Evolutionary conservation across 331 rosid genomes (phyloP), one percentile per base, ranked within the genome.

Genomic region (Pyrus hybrid): DNA sequence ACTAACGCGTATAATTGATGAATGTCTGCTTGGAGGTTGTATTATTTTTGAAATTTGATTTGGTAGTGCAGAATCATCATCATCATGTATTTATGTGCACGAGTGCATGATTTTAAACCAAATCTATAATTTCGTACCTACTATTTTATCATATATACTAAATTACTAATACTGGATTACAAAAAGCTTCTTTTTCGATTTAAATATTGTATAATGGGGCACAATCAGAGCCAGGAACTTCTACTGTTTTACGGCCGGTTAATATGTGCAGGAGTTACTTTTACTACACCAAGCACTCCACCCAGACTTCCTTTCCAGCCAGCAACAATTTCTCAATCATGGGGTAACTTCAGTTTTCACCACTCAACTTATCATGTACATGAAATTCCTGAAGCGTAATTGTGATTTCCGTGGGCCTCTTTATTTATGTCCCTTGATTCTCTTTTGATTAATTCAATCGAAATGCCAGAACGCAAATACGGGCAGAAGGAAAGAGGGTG

Each of bases 281-380:
- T 71, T 90, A 80, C 91, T 93, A 56, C 97, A 91, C 54, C 98
- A 90, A 80, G 88, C 93, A 78, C 87, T 93, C 80, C 89, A 84
- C 80, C 88, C 98, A 72, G 98, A 91, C 54, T 85, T 90, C 79
- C 88, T 93, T 77, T 85, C 91, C 60, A 79, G 80, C 81, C 96
- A 91, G 71, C 94, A 91, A 75, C 93, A 89, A 68, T 61, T 91
- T 77, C 84, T 91, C 76, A 82, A 85, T 86, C 92, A 88, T 71
- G 99, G 96, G 96, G 99, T 92, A 41, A n/a, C 21, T 29, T 61
- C 64, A 30, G 81, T 71, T 54, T 60, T 56, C 30, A 79, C 77
- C 25, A 69, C 11, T 83, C 81, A 78, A 68, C 49, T 41, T 4
- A 60, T n/a, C n/a, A 3, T 63, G 60, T 58, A n/a, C 65, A 4